Evolutionary conservation across 148 eudicot species (phyloP).

Genomic region (Arctostaphylos glauca): DNA sequence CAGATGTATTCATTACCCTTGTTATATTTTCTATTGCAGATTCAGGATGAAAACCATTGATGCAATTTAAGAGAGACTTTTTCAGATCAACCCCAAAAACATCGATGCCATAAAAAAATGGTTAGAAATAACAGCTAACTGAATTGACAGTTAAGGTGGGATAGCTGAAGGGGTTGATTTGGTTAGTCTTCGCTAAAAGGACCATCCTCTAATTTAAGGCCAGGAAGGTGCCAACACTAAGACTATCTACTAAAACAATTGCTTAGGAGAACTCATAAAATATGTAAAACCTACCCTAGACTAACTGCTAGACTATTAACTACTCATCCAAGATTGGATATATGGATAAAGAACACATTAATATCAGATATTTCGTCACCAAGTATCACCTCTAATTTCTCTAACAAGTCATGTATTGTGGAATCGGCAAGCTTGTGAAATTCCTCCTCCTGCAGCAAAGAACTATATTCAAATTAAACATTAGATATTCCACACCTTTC

Average conservation of each 20-base stretch:
- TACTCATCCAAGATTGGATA: not conserved
- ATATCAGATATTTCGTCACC: not conserved
- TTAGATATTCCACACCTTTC: slow-evolving; percentile 20
- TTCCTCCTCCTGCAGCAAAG: slow-evolving; percentile 78
- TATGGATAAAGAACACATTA: not conserved
- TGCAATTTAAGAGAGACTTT: not conserved
- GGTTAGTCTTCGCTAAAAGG: not conserved
- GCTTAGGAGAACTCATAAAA: not conserved
- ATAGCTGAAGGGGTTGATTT: not conserved
- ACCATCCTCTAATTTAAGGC: not conserved
- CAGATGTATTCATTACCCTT: not conserved
- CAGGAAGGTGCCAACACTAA: not conserved
- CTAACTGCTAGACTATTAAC: not conserved
- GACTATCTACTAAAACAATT: not conserved
- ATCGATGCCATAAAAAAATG: not conserved
- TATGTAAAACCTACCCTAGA: not conserved
- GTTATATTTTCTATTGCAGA: not conserved
- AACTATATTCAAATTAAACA: slow-evolving; percentile 56
- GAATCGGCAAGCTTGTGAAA: slow-evolving; percentile 78
- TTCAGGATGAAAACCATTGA: not conserved
- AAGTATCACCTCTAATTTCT: slow-evolving; percentile 74
- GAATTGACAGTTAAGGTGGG: not conserved
- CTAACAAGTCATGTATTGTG: slow-evolving; percentile 79
- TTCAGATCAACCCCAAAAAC: not conserved
- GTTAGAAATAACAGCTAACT: not conserved